Conservation (phyloP, 2,329 filamentous ascomycete genomes). For the Penicillium freii region DNA sequence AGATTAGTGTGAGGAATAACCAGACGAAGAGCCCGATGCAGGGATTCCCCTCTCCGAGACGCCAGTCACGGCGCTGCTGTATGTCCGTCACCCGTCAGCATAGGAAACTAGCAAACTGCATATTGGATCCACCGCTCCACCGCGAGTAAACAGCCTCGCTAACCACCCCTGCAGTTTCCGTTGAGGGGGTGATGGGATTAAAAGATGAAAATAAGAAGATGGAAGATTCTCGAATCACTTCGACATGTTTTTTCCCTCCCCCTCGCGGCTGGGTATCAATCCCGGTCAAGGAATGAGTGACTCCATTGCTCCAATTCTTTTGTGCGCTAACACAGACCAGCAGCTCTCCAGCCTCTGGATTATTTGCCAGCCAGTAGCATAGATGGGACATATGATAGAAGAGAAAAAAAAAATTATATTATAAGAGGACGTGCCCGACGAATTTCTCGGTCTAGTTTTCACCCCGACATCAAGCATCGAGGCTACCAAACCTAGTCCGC, state of each 20-base stretch:
- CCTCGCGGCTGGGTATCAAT: slow-evolving; percentile 12
- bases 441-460: slow-evolving; percentile 12
- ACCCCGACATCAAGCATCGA: background rate
- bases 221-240: slow-evolving; percentile 22
- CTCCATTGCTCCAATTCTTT: slow-evolving; percentile 30
- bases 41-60: slow-evolving; percentile 4
- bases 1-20: background rate
- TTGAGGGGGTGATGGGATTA: slow-evolving; percentile 5
- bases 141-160: slow-evolving; percentile 8
- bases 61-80: slow-evolving; percentile 7
- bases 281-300: slow-evolving; percentile 22
- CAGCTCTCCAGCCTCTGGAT: slow-evolving; percentile 33
- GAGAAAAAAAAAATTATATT: slow-evolving; percentile 11
- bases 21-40: background rate
- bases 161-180: slow-evolving; percentile 3
- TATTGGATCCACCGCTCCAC: slow-evolving; percentile 29
- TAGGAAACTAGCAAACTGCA: slow-evolving; percentile 27
- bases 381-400: slow-evolving; percentile 6
- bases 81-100: slow-evolving; percentile 5
- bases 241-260: background rate
- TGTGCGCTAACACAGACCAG: slow-evolving; percentile 33
- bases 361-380: slow-evolving; percentile 26
- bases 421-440: slow-evolving; percentile 11
- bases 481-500: background rate
- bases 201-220: slow-evolving; percentile 1